Evolutionary conservation across 495 filamentous ascomycete genomes (phyloP).

Genomic region (Aspergillus saccharolyticus): DNA sequence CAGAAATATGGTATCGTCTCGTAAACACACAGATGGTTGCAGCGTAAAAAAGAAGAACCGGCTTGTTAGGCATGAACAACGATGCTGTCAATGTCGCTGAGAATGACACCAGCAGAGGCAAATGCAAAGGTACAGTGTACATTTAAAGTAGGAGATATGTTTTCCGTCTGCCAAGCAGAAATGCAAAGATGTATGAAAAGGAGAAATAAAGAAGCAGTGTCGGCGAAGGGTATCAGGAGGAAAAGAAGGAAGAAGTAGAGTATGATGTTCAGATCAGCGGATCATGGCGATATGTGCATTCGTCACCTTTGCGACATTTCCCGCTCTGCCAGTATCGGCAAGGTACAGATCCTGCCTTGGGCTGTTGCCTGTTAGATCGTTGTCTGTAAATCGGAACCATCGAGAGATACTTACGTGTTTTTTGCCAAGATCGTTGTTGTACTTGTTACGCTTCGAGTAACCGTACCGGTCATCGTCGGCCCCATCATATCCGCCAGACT

Average conservation of each 20-base stretch:
- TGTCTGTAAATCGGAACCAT: background rate
- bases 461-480: slow-evolving; percentile 26
- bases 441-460: slow-evolving; percentile 32
- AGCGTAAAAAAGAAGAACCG: background rate
- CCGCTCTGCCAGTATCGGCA: slow-evolving; percentile 77
- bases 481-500: slow-evolving; percentile 28
- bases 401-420: slow-evolving; percentile 31
- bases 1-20: background rate
- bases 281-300: slow-evolving; percentile 77
- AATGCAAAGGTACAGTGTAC: background rate
- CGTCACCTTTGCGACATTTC: slow-evolving; percentile 76
- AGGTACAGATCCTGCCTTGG: slow-evolving; percentile 44
- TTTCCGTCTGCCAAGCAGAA: slow-evolving; percentile 3
- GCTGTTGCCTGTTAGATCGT: slow-evolving; percentile 24
- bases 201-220: background rate
- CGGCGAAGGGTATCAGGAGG: slow-evolving; percentile 13
- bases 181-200: slow-evolving; percentile 7
- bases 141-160: background rate
- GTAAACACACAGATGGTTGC: background rate
- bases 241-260: slow-evolving; percentile 5
- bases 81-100: background rate
- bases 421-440: slow-evolving; percentile 28
- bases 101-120: slow-evolving; percentile 3
- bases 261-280: slow-evolving; percentile 14
- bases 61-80: background rate